Conservation (phyloP, 768 basidiomycete genomes). For the Glaciozyma martinii region DNA sequence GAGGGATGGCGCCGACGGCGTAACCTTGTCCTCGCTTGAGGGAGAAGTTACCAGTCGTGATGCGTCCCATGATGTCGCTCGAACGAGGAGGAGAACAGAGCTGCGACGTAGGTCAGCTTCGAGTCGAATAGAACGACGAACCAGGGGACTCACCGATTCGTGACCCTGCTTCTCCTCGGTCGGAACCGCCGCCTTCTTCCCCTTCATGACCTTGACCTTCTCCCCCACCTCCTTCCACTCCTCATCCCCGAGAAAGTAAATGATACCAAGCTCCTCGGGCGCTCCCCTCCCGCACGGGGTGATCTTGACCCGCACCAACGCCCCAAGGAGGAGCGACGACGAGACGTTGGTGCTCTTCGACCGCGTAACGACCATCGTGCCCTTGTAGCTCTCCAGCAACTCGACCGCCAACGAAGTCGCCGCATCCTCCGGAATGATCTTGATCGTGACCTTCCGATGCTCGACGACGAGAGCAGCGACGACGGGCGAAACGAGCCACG, state of each 20-base stretch:
- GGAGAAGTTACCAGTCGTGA: constrained; percentile 76
- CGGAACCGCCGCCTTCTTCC: constrained; percentile 33
- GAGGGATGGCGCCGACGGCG: constrained; percentile 64
- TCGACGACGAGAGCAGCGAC: not conserved
- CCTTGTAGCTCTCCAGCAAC: not conserved
- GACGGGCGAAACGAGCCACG: not conserved
- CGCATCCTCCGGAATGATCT: constrained; percentile 2
- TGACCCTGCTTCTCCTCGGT: constrained; percentile 26
- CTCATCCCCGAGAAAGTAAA: constrained; percentile 56
- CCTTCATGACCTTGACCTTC: constrained; percentile 21
- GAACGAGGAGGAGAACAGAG: constrained; percentile 6
- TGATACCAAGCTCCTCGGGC: constrained; percentile 63
- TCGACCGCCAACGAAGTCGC: not conserved
- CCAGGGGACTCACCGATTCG: constrained; percentile 9
- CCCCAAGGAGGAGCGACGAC: constrained; percentile 39
- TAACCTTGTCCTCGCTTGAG: constrained; percentile 66
- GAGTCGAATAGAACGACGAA: not conserved
- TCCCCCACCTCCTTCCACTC: constrained; percentile 49
- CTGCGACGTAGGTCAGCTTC: not conserved
- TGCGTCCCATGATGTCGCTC: constrained; percentile 54
- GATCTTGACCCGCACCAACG: constrained; percentile 60
- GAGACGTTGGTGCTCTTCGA: no score
- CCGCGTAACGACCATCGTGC: constrained; percentile 37
- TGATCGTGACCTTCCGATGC: not conserved
- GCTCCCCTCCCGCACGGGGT: constrained; percentile 58